Evolutionary conservation across 2,329 filamentous ascomycete genomes (phyloP), one percentile per base, ranked within the genome.

Genomic region (Amylocarpus encephaloides): DNA sequence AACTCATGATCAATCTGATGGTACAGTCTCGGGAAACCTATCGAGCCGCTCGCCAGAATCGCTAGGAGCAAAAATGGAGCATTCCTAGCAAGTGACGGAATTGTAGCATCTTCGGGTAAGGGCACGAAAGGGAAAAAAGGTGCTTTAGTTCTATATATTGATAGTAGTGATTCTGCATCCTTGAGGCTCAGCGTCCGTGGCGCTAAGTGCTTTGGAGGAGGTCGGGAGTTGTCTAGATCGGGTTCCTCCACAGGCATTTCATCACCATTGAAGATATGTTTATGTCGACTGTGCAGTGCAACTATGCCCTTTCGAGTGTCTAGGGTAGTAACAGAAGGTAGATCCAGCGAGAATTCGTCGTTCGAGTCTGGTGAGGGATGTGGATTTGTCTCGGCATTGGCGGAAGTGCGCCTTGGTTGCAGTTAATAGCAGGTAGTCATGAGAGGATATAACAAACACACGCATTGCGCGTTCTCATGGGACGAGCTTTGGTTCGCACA

Each of bases 1-100:
- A 64, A 65, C 43, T 64, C 61, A 46, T 63, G 52, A 26, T 62
- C 56, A 12, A 65, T 48, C 35, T 64, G 62, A n/a, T 58, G 55
- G 43, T 61, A 58, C 2, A 64, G 40, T 13, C 56, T 41, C 13
- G 54, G 51, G 41, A 63, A 51, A 48, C 36, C 41, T 12, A 57
- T 57, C 1, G 60, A 58, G 5, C 61, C 57, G 10, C 56, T 54
- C 1, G 61, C 62, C 13, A 65, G 53, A 13, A 65, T 56, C 2
- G 61, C 57, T 5, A 65, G 38, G 2, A 65, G 54, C 19, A 64
- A 43, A 36, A 65, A 65, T 4, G 63, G 63, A 4, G 56, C 58
- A 1, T 41, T 57, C 26, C 56, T 55, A 3, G 63, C 56, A 1
- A 65, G 43, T 1, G 52, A 57, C 32, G 53, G 55, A 12, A 64